Base-by-base conservation (phyloP, 345 rosid genomes). In the Brassica carinata region DNA sequence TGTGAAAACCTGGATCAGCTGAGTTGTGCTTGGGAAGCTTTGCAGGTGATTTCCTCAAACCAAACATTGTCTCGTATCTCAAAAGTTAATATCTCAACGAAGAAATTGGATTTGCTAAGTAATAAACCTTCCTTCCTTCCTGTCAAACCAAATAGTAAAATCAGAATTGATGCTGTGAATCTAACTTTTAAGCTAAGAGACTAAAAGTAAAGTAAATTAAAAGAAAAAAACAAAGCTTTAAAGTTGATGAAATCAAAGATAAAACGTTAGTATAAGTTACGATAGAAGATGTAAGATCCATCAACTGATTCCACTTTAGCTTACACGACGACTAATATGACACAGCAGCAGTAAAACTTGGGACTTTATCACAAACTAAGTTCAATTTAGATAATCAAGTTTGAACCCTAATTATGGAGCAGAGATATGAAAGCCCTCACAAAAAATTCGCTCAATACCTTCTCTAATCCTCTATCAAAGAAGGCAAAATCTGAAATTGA, bases 21-120 rank as follows among this genome's bases (percentile, higher is more conserved):
- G 86, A 78, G 85, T 83, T 81, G 76, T 89, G 93, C 79, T 87
- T 91, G 10, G 79, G 58, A 75, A 72, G 80, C 85, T 84, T 90
- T 23, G 89, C 26, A 0, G 94, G 96, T 38, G 98, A 90, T 83
- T 86, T 95, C 84, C 76, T 93, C 19, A 79, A 84, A 73, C 90
- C 89, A 77, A 85, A 88, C 98, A 95, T 95, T 69, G 76, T 88
- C 38, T 88, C 38, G 30, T 72, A 4, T 40, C 26, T 23, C 26
- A 23, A 23, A 23, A 23, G 26, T 23, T 23, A 23, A 23, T 23
- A 23, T 23, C 29, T 73, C 64, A 67, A 17, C 18, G 34, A 66
- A 57, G 3, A 18, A 75, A 13, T 43, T 23, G 70, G 64, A 65
- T 7, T 27, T 63, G 75, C n/a, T 48, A 34, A 75, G 36, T 13